phyloP scores from a whole-genome alignment of 345 rosid genomes.

The Draba incana region DNA sequence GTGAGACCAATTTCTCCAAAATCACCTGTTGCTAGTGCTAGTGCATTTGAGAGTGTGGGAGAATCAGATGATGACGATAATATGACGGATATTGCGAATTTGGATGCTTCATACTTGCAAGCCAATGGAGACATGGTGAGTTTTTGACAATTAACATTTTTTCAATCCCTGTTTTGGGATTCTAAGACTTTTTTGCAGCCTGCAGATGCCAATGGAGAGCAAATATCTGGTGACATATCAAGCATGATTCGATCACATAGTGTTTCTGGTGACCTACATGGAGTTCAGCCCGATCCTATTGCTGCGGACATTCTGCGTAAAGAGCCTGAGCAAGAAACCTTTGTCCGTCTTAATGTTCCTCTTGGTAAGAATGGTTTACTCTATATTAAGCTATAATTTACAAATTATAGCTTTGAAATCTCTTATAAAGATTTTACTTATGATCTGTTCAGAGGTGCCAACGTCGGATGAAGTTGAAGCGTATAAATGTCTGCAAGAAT shows the following conservation, averaged over 20 bases:
- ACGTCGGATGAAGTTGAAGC: slow-evolving; percentile 85
- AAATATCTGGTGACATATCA: slow-evolving; percentile 61
- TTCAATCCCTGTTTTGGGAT: background rate
- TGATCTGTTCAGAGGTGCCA: slow-evolving; percentile 66
- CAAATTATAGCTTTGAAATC: background rate
- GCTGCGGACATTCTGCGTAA: slow-evolving; percentile 98
- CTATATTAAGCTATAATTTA: too few relatives aligned
- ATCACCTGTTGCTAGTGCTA: slow-evolving; percentile 92
- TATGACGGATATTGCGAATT: slow-evolving; percentile 59
- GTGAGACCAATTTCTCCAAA: slow-evolving; percentile 85
- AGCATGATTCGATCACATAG: slow-evolving; percentile 95
- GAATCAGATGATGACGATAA: slow-evolving; percentile 96
- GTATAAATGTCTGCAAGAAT: slow-evolving; percentile 80
- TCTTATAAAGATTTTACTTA: background rate
- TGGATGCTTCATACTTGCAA: slow-evolving; percentile 66
- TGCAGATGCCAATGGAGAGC: slow-evolving; percentile 64
- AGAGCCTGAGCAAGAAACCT: slow-evolving; percentile 97
- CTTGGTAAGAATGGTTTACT: slow-evolving; percentile 59
- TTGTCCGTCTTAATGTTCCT: slow-evolving; percentile 74
- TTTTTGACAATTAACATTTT: slow-evolving; percentile 26
- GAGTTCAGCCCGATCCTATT: slow-evolving; percentile 98
- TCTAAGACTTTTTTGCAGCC: slow-evolving; percentile 29
- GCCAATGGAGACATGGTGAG: slow-evolving; percentile 82
- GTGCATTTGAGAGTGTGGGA: slow-evolving; percentile 91
- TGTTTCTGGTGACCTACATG: slow-evolving; percentile 93